phyloP scores from a whole-genome alignment of 2,329 filamentous ascomycete genomes.

The Bipolaris sorokiniana region DNA sequence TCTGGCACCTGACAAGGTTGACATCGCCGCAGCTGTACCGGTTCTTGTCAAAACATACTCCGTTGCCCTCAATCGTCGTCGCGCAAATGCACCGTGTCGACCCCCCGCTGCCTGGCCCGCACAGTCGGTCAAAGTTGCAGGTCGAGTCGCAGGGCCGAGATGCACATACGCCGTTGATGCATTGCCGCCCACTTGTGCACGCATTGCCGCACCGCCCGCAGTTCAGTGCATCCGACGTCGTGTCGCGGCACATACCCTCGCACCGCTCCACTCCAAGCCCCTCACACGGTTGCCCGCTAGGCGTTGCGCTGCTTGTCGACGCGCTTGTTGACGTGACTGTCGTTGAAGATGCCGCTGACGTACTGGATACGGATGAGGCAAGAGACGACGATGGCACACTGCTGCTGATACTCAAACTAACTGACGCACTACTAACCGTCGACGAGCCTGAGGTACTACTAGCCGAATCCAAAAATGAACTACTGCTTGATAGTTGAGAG shows the following conservation, averaged over 20 bases:
- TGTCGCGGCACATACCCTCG: constrained; percentile 32
- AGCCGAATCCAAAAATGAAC: neutral
- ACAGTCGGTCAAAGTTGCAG: constrained; percentile 35
- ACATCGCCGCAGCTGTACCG: constrained; percentile 21
- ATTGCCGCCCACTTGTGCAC: constrained; percentile 31
- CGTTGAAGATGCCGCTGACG: constrained; percentile 2
- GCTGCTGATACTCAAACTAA: neutral
- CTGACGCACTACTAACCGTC: neutral
- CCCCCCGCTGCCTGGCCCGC: constrained; percentile 24
- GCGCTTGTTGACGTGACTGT: constrained; percentile 4
- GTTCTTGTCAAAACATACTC: constrained; percentile 40
- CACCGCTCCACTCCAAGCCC: constrained; percentile 25
- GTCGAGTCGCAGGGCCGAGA: constrained; percentile 36
- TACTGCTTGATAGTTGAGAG: constrained; percentile 1
- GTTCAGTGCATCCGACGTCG: constrained; percentile 28
- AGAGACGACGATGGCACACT: constrained; percentile 4
- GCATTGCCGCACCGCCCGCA: constrained; percentile 37
- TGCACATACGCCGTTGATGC: constrained; percentile 46
- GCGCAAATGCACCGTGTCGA: constrained; percentile 38
- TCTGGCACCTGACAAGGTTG: constrained; percentile 7
- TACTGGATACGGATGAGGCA: neutral
- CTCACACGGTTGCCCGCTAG: constrained; percentile 19
- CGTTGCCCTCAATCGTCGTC: constrained; percentile 25
- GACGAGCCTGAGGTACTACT: constrained; percentile 3
- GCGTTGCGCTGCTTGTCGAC: constrained; percentile 4